phyloP scores from a whole-genome alignment of 2,329 filamentous ascomycete species.

The Trichoderma lentiforme region DNA sequence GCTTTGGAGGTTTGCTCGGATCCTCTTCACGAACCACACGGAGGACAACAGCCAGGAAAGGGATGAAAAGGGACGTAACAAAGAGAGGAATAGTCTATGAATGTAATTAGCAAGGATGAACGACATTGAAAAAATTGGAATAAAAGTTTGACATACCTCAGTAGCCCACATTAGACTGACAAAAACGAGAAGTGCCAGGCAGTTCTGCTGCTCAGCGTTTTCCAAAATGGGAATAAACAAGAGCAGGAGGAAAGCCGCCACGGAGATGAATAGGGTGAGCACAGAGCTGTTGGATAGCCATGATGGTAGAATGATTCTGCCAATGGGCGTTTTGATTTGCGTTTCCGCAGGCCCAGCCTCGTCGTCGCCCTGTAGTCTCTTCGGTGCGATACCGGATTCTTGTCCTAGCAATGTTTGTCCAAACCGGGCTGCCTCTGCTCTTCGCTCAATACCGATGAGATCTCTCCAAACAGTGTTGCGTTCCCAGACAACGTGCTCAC shows the following conservation, averaged over 20 bases:
- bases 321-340: slow-evolving; percentile 75
- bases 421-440: slow-evolving; percentile 89
- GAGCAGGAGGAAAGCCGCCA: slow-evolving; percentile 70
- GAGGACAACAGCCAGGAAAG: slow-evolving; percentile 86
- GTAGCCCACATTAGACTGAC: slow-evolving; percentile 96
- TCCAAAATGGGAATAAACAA: slow-evolving; percentile 79
- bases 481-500: slow-evolving; percentile 98
- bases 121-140: not conserved
- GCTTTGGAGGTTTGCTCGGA: slow-evolving; percentile 51
- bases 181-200: slow-evolving; percentile 87
- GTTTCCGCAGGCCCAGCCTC: slow-evolving; percentile 59
- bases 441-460: slow-evolving; percentile 95
- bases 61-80: slow-evolving; percentile 89
- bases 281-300: slow-evolving; percentile 86
- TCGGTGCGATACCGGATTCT: slow-evolving; percentile 63
- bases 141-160: slow-evolving; percentile 57
- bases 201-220: slow-evolving; percentile 89
- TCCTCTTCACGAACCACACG: slow-evolving; percentile 78
- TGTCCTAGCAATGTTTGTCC: slow-evolving; percentile 79
- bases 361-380: slow-evolving; percentile 82
- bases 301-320: slow-evolving; percentile 68
- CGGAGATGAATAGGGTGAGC: slow-evolving; percentile 66
- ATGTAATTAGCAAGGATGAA: not conserved
- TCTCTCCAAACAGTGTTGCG: slow-evolving; percentile 98
- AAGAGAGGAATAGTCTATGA: slow-evolving; percentile 86